Base-by-base conservation (phyloP, 768 basidiomycete species). In the Kondoa subrosea region DNA sequence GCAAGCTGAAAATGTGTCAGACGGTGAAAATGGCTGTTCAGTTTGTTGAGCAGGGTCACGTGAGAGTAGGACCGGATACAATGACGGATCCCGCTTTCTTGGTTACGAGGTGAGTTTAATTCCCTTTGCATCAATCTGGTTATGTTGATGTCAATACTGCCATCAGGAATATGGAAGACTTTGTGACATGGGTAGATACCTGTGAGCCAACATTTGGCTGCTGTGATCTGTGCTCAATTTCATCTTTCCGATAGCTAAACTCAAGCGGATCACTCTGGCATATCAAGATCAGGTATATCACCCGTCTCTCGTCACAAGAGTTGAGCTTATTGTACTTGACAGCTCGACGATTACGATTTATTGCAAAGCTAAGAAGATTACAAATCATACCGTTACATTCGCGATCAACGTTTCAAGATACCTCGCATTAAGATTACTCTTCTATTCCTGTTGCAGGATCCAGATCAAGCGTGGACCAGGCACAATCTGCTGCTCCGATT, bases 101-200 rank as follows among this genome's bases (percentile, higher is more conserved):
- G 64, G 91, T 99, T 68, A 93, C 90, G 56, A 81, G 89, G 88
- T 85, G 72, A 32, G 81, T 32, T 17, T 4, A 12, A 12, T n/a
- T 4, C 26, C 8, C 4, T n/a, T 4, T 26, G 59, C 16, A 57
- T 64, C 12, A 2, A 33, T 26, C 29, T 29, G 65, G 63, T 70
- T 69, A 69, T 27, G 8, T 27, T 31, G 58, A 25, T 25, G 25
- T 25, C 8, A 27, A 61, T 71, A 27, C 60, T 67, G 26, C 68
- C 60, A 26, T 34, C 27, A 89, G 93, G 73, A 88, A 91, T 72
- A 92, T 95, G 91, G 91, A 97, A 75, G 95, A 99, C 81, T 99
- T 92, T 78, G 90, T 97, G 58, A 99, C 95, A 34, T 99, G 95
- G 95, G 92, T 97, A 26, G 92, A 96, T 76, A 90, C 90, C 29